Conservation (phyloP, 306 rosid species). For the Acacia crassicarpa region DNA sequence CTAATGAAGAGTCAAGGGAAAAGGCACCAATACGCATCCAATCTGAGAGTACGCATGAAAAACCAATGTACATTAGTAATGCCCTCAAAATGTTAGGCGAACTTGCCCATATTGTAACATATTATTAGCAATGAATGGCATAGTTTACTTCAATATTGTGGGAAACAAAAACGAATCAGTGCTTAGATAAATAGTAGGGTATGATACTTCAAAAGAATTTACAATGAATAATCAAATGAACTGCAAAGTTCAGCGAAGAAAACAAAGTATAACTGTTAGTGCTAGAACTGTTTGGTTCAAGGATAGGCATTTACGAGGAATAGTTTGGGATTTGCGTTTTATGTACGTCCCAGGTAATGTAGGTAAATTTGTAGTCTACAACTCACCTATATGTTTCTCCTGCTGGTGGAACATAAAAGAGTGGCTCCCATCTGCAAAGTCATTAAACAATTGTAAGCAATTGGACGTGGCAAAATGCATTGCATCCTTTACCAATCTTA, state of each 20-base stretch:
- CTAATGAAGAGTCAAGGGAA: constrained; percentile 68
- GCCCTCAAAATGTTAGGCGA: constrained; percentile 1
- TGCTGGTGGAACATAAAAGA: constrained; percentile 80
- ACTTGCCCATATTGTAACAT: constrained; percentile 1
- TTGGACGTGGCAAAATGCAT: constrained; percentile 21
- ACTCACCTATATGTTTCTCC: constrained; percentile 90
- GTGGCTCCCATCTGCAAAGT: constrained; percentile 82
- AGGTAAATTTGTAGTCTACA: not conserved
- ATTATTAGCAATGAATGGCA: not conserved
- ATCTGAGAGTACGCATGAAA: constrained; percentile 48
- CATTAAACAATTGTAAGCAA: constrained; percentile 16
- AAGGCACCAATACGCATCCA: constrained; percentile 98
- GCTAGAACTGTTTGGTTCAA: constrained; percentile 10
- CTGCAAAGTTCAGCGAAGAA: not conserved
- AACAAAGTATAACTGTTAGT: not conserved
- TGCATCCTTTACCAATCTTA: not conserved
- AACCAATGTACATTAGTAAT: constrained; percentile 12
- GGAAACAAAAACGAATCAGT: constrained; percentile 10
- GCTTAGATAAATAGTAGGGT: constrained; percentile 17
- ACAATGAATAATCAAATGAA: not conserved
- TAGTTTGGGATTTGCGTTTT: not conserved
- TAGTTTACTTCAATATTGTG: constrained; percentile 18
- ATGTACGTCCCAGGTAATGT: not conserved
- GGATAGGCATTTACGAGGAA: not conserved
- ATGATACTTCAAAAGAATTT: not conserved